Evolutionary conservation across 1,284 basidiomycete genomes (phyloP).

Genomic region (Apiotrichum sp.): DNA sequence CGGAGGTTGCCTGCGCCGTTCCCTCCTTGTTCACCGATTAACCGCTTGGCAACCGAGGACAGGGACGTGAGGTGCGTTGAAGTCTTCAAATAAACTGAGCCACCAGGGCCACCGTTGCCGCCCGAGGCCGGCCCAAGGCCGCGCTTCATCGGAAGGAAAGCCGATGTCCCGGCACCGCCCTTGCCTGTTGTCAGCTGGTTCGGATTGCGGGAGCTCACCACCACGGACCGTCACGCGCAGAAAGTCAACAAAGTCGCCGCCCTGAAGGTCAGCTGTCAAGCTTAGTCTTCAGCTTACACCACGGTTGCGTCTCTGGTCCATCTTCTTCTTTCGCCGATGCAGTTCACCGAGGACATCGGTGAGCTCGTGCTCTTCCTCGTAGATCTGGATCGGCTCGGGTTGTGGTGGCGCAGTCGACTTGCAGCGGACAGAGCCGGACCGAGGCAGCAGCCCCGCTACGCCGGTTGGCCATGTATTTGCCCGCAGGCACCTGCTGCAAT

Average conservation of each 20-base stretch:
- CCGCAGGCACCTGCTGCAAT: background rate
- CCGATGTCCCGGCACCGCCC: constrained; percentile 76
- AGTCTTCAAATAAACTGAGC: constrained; percentile 74
- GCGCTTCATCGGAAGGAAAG: constrained; percentile 67
- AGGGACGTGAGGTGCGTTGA: constrained; percentile 70
- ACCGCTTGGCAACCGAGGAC: constrained; percentile 60
- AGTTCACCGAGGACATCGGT: constrained; percentile 31
- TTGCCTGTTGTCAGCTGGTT: constrained; percentile 53
- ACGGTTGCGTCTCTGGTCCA: constrained; percentile 41
- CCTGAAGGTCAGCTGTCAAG: constrained; percentile 48
- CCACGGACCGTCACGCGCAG: constrained; percentile 67
- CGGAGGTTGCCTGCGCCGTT: constrained; percentile 76
- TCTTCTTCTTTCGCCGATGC: constrained; percentile 33
- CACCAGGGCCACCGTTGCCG: constrained; percentile 81
- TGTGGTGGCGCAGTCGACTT: background rate
- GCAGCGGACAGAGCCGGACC: background rate
- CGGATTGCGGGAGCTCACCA: constrained; percentile 50
- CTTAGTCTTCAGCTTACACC: constrained; percentile 20
- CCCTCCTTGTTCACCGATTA: constrained; percentile 62
- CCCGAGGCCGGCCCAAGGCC: constrained; percentile 79
- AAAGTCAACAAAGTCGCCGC: constrained; percentile 73
- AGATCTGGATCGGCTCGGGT: constrained; percentile 9
- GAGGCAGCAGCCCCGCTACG: background rate
- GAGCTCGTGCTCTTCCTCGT: constrained; percentile 22
- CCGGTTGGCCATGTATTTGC: no score